Evolutionary conservation across 2,329 filamentous ascomycete genomes (phyloP).

Genomic region (Fusarium nematophilum): DNA sequence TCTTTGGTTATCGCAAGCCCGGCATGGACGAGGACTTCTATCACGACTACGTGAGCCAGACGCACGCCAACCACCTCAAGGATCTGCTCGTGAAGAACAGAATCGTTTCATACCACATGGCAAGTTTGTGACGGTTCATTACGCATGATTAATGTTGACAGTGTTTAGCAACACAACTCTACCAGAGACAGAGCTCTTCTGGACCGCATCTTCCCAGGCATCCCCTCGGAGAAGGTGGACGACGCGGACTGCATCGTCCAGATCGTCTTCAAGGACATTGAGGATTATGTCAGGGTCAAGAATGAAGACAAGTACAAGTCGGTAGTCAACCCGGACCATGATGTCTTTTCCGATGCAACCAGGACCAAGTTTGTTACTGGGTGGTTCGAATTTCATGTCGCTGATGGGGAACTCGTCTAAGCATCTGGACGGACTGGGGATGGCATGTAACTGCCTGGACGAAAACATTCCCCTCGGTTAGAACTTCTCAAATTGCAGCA

Average conservation of each 20-base stretch:
- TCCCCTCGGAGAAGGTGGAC: slow-evolving; percentile 23
- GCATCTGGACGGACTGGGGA: no score
- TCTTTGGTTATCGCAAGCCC: slow-evolving; percentile 39
- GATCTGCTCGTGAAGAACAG: slow-evolving; percentile 37
- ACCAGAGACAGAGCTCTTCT: slow-evolving; percentile 22
- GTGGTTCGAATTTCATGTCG: slow-evolving; percentile 37
- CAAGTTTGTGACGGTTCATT: not conserved
- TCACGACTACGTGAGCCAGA: slow-evolving; percentile 37
- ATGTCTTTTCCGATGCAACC: slow-evolving; percentile 24
- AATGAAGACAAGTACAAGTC: slow-evolving; percentile 28
- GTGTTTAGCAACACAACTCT: slow-evolving; percentile 36
- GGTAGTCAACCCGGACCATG: slow-evolving; percentile 33
- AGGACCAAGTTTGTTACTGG: slow-evolving; percentile 37
- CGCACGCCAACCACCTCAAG: slow-evolving; percentile 33
- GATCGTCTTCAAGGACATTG: slow-evolving; percentile 29
- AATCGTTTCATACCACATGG: slow-evolving; percentile 41
- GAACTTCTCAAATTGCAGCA: no score
- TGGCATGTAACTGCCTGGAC: no score
- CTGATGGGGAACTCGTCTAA: slow-evolving; percentile 27
- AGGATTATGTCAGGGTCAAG: slow-evolving; percentile 30
- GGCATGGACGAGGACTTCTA: slow-evolving; percentile 37
- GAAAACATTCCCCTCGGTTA: no score
- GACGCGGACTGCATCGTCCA: slow-evolving; percentile 29
- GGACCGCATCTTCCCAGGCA: slow-evolving; percentile 21
- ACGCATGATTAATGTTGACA: slow-evolving; percentile 1